Base-by-base conservation (phyloP, 2,329 filamentous ascomycete genomes). In the Diatrype stigma region DNA sequence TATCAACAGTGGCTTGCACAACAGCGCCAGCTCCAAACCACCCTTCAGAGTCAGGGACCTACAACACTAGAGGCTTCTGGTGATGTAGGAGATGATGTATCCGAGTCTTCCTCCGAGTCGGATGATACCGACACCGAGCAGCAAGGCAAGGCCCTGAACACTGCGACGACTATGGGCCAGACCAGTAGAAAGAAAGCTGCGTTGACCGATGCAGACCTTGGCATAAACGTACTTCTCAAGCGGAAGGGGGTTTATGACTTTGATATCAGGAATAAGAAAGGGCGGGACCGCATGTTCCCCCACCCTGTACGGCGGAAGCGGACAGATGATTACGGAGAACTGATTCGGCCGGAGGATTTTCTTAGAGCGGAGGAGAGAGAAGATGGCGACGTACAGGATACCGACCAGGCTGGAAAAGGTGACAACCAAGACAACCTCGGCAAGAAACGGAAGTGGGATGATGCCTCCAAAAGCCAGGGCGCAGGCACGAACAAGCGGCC, bases 1-100 rank as follows among this genome's bases (percentile, higher is more conserved):
- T 97, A 99, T 64, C 91, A 97, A 63, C 91, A 96, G 64, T 96
- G 91, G 78, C 79, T 96, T 10, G 90, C 91, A 0, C 91, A 90
- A 3, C 90, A 96, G 68, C 81, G 89, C 28, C 91, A 96, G 64
- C 77, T 96, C 7, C 89, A 96, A 62, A 89, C 89, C 42, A 92
- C 89, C 0, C 76, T 90, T 19, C 87, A 92, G 61, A 78, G 80
- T 6, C 82, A 86, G 50, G 86, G 84, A 17, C 81, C 84, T 46
- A 81, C 84, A 6, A 78, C 80, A 2, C 72, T 93, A 2, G 88
- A 93, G 60, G 77, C 82, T 1, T 80, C 86, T 30, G 84, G 81
- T 2, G 89, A 90, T 55, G 84, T 85, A 5, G 87, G 86, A 16
- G 91, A 95, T 57, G 92, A 96, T 60, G 87, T 87, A 49, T 92